Evolutionary conservation across 768 basidiomycete species (phyloP), one percentile per base, ranked within the genome.

Genomic region (Collybia mongolica): DNA sequence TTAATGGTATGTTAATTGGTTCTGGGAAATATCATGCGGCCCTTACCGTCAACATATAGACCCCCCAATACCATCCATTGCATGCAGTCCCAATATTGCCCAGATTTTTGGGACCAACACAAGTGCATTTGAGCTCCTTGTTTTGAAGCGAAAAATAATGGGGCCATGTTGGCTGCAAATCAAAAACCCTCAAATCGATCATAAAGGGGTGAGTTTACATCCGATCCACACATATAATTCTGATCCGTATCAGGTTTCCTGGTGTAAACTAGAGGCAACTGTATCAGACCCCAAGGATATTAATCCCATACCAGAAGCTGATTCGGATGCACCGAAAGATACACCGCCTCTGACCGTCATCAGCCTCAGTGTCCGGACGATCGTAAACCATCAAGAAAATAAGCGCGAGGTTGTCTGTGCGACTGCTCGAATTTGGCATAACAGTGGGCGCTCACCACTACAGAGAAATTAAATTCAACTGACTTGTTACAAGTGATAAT

Each of bases 121-220:
- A 5, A 91, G 74, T 46, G 88, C 96, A 0, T 99, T 99, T 58
- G 97, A 98, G 65, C 72, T 93, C 8, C 80, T 99, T 17, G 95
- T 94, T 2, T 59, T 98, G 40, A 98, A 98, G 67, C 84, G 94
- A 26, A 97, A 95, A 71, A 97, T 98, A 50, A 98, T 98, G 94
- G 97, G 97, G 0, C 95, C 97, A 0, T 98, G 97, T 64, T 99
- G 97, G 97, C 73, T 99, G 39, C 79, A 86, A 49, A 80, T 99
- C 54, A 87, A 88, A 68, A 79, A 86, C 40, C 86, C 88, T 1
- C 69, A 76, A 19, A 71, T 95, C 15, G 90, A 89, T 43, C 70
- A 84, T 58, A 87, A 90, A 67, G 90, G 89, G 1, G 94, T 97
- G 65, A 46, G 87, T 67, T 17, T 2, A 26, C 20, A 43, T 20